Evolutionary conservation across 1,284 basidiomycete species (phyloP).

Genomic region (Paramarasmius palmivorus): DNA sequence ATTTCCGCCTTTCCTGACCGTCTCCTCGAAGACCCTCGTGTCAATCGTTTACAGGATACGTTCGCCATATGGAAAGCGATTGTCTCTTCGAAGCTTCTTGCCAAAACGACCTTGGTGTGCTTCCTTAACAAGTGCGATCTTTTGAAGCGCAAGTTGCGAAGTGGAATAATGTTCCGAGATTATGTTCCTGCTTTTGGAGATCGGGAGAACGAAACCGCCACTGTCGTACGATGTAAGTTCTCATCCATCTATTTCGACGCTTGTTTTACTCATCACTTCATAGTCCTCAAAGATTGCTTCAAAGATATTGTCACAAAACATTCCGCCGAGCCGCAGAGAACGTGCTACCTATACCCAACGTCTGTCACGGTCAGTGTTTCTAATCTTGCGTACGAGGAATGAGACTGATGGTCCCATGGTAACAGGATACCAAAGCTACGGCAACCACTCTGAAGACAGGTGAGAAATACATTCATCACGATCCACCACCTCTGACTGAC

Average conservation of each 20-base stretch:
- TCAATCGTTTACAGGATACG: constrained; percentile 69
- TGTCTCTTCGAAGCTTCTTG: constrained; percentile 54
- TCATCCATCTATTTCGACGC: background rate
- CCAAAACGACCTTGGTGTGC: constrained; percentile 56
- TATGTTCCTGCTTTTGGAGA: constrained; percentile 36
- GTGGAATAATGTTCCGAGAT: constrained; percentile 30
- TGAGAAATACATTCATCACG: constrained; percentile 20
- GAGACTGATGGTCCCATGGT: background rate
- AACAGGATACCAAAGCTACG: constrained; percentile 45
- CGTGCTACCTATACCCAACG: constrained; percentile 59
- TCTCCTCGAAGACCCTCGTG: constrained; percentile 54
- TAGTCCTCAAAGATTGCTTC: constrained; percentile 45
- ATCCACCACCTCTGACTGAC: constrained; percentile 7
- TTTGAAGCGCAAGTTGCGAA: constrained; percentile 36
- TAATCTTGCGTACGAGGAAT: background rate
- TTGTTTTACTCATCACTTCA: constrained; percentile 18
- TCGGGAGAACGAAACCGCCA: constrained; percentile 27
- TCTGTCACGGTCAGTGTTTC: constrained; percentile 53
- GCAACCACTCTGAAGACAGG: constrained; percentile 37
- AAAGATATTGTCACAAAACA: constrained; percentile 51
- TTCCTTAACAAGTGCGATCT: constrained; percentile 71
- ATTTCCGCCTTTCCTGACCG: constrained; percentile 68
- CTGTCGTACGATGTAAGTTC: constrained; percentile 43
- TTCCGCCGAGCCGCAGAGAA: constrained; percentile 42
- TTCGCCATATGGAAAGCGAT: constrained; percentile 64